phyloP scores from a whole-genome alignment of 169 alveolate species.

The Babesia bigemina region DNA sequence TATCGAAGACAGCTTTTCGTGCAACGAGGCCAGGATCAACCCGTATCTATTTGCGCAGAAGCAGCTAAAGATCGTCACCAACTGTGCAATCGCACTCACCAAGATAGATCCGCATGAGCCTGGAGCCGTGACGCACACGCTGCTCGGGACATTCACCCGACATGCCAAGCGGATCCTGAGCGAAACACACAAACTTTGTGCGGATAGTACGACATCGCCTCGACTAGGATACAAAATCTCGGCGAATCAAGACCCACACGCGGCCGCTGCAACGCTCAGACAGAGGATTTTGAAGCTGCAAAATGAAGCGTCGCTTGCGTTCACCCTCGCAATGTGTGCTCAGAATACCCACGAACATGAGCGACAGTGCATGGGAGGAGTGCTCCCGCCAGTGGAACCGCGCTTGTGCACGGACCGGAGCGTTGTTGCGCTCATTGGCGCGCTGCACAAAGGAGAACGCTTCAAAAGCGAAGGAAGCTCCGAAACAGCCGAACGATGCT shows the following conservation, averaged over 20 bases:
- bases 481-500: background rate
- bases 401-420: background rate
- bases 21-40: conserved; percentile 49
- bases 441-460: conserved; percentile 37
- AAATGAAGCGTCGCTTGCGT: conserved; percentile 6
- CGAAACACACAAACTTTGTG: background rate
- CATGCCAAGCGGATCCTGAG: conserved; percentile 26
- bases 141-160: background rate
- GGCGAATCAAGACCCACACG: background rate
- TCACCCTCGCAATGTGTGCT: background rate
- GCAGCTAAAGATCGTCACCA: conserved; percentile 42
- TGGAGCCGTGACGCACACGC: background rate
- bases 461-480: background rate
- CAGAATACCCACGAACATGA: background rate
- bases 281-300: background rate
- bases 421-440: conserved; percentile 36
- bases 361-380: background rate
- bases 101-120: conserved; percentile 40
- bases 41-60: conserved; percentile 22
- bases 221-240: background rate
- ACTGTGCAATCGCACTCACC: conserved; percentile 17
- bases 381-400: conserved; percentile 4
- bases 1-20: conserved; percentile 32
- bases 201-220: background rate
- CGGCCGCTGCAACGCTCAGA: background rate